Conservation (phyloP, 148 eudicot species). For the Chenopodium album region DNA sequence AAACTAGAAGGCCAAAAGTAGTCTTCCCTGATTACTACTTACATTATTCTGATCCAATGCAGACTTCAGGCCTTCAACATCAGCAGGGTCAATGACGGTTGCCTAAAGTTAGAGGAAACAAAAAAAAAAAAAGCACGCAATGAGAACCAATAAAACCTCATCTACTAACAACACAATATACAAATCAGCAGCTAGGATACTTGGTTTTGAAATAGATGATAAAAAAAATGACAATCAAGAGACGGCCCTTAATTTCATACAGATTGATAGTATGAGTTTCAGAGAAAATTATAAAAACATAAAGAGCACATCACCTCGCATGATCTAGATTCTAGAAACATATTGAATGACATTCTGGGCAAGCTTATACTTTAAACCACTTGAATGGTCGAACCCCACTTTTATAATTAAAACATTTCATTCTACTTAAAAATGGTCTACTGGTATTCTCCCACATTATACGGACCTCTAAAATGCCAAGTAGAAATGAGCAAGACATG, state of each 20-base stretch:
- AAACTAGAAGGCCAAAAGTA: neutral
- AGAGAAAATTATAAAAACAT: too few species aligned
- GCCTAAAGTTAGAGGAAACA: constrained; percentile 42
- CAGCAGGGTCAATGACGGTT: constrained; percentile 88
- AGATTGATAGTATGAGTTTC: neutral
- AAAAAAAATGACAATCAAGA: neutral
- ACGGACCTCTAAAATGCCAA: neutral
- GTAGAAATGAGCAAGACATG: neutral
- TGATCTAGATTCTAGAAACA: neutral
- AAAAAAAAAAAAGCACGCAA: neutral
- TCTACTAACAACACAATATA: neutral
- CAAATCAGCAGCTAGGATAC: neutral
- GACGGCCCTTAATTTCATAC: neutral
- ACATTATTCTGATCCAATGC: constrained; percentile 70
- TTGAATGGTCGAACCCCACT: neutral
- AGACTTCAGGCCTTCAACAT: constrained; percentile 60
- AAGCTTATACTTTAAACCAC: neutral
- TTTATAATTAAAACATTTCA: neutral
- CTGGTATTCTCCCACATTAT: neutral
- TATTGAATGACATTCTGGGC: neutral
- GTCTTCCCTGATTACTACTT: constrained; percentile 19
- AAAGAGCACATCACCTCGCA: neutral
- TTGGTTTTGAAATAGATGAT: neutral
- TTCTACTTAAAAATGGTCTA: neutral
- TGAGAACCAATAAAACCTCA: neutral